Evolutionary conservation across 78 protist species (phyloP).

Genomic region (Monocercomonoides exilis): DNA sequence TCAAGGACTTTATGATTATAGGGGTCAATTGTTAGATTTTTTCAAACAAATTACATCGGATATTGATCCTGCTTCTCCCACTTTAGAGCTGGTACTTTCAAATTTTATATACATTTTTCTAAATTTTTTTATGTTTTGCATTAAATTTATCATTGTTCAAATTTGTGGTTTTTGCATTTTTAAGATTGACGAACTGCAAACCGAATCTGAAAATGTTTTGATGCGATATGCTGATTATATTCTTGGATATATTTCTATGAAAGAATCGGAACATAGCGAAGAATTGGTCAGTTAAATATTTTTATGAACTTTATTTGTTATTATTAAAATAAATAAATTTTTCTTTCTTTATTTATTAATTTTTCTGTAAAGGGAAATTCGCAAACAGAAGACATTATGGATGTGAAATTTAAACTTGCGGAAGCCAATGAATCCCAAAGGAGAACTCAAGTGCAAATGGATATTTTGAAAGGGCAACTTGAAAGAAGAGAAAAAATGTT

Average conservation of each 20-base stretch:
- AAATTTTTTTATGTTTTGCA: background rate
- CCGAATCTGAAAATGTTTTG: background rate
- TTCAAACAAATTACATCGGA: background rate
- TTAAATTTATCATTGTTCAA: background rate
- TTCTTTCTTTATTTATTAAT: too few relatives aligned
- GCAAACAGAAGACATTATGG: background rate
- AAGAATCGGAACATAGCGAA: background rate
- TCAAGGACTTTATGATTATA: background rate
- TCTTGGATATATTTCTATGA: background rate
- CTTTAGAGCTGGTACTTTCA: background rate
- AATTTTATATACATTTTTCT: background rate
- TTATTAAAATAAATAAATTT: too few relatives aligned
- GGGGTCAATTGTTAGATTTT: background rate
- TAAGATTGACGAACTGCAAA: background rate
- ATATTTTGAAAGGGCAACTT: slow-evolving; percentile 2
- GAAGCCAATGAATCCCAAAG: background rate
- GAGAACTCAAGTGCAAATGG: background rate
- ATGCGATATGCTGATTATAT: background rate
- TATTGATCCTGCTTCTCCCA: background rate
- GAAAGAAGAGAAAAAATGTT: background rate
- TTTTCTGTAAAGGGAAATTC: too few relatives aligned
- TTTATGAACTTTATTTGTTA: too few relatives aligned
- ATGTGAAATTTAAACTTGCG: background rate
- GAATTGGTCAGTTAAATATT: background rate
- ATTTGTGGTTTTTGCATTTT: background rate